Conservation (phyloP, 306 rosid genomes). For the Prunus salicina region DNA sequence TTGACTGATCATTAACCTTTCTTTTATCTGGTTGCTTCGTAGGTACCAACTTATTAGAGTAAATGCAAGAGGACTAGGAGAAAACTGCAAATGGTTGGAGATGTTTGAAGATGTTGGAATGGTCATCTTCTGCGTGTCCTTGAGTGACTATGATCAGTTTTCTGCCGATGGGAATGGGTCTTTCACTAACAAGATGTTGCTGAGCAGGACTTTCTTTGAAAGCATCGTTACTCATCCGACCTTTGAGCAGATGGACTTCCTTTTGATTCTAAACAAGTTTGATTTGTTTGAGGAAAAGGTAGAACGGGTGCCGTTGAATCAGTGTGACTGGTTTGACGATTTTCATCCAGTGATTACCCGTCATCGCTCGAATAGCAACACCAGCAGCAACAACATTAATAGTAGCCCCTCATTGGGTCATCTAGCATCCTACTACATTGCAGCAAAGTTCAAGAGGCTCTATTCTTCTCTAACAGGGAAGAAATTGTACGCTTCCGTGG, state of each 20-base stretch:
- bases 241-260: slow-evolving; percentile 86
- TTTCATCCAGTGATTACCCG: slow-evolving; percentile 73
- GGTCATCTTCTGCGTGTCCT: slow-evolving; percentile 82
- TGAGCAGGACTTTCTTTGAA: slow-evolving; percentile 71
- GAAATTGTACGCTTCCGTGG: slow-evolving; percentile 73
- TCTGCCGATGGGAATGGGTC: slow-evolving; percentile 63
- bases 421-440: slow-evolving; percentile 69
- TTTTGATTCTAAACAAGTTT: slow-evolving; percentile 75
- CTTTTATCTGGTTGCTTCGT: slow-evolving; percentile 16
- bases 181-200: slow-evolving; percentile 70
- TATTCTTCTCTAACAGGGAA: slow-evolving; percentile 71
- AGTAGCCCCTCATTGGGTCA: slow-evolving; percentile 66
- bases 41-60: slow-evolving; percentile 63
- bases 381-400: slow-evolving; percentile 55
- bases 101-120: slow-evolving; percentile 97
- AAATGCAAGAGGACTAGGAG: slow-evolving; percentile 61
- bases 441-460: slow-evolving; percentile 85
- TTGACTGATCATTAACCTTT: neutral
- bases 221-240: slow-evolving; percentile 84
- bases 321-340: slow-evolving; percentile 84
- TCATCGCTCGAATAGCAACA: slow-evolving; percentile 42
- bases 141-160: slow-evolving; percentile 84
- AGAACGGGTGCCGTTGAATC: slow-evolving; percentile 59
- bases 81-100: slow-evolving; percentile 98
- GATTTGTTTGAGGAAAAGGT: slow-evolving; percentile 80